These are phyloP conservation scores for Oldenlandia corymbosa DNA, from an alignment of 257 asterid species.

Conservation along the genomic window DNA sequence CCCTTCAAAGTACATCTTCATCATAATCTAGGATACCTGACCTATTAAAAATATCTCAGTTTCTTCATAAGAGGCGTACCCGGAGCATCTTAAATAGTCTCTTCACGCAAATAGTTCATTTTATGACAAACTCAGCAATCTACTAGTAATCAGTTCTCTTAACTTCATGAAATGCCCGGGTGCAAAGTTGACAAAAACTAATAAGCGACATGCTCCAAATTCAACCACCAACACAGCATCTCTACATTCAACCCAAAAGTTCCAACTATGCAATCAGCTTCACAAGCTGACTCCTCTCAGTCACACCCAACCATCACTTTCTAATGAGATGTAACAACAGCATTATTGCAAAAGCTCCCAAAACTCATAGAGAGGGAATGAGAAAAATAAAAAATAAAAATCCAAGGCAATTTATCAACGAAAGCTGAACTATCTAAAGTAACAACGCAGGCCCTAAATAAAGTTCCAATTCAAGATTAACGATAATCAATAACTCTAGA, in stretches of 20 bases:
- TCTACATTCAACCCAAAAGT: not conserved
- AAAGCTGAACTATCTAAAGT: too few species aligned
- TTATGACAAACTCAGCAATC: not conserved
- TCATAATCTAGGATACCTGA: too few species aligned
- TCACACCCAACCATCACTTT: not conserved
- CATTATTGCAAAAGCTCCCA: not conserved
- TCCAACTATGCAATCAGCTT: not conserved
- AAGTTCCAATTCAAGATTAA: not conserved
- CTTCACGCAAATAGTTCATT: too few species aligned
- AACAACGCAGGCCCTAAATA: not conserved
- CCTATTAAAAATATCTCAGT: too few species aligned
- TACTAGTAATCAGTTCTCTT: not conserved
- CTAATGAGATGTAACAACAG: not conserved
- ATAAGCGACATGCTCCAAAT: not conserved
- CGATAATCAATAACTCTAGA: not conserved
- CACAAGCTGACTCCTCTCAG: not conserved
- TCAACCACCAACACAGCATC: too few species aligned
- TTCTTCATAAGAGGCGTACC: too few species aligned
- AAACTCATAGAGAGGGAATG: not conserved
- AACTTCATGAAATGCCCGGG: not conserved
- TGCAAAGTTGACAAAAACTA: not conserved
- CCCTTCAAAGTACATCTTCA: too few species aligned
- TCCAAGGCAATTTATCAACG: too few species aligned
- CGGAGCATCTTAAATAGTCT: too few species aligned
- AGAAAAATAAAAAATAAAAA: too few species aligned